Conservation (phyloP, 176 grass and related monocot species). For the Guadua angustifolia region DNA sequence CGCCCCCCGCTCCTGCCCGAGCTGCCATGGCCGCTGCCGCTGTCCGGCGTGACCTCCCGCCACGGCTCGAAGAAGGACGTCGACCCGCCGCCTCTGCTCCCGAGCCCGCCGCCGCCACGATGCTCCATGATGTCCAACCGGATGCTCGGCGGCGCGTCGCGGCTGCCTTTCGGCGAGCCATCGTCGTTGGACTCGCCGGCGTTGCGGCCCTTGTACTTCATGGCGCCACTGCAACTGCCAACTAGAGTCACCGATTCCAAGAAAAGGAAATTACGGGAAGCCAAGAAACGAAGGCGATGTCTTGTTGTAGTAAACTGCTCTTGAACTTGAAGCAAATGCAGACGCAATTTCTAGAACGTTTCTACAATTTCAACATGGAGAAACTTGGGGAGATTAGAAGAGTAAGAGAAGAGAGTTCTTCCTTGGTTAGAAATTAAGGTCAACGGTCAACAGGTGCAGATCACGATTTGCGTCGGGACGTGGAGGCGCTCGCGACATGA, state of each 20-base stretch:
- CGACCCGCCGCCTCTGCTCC: constrained; percentile 21
- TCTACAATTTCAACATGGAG: neutral
- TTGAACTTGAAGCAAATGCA: neutral
- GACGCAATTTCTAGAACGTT: neutral
- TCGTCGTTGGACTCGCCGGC: constrained; percentile 21
- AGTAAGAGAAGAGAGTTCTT: neutral
- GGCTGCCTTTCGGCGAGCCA: neutral
- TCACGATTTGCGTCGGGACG: neutral
- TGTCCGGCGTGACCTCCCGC: constrained; percentile 26
- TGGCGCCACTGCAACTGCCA: neutral
- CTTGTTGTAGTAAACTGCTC: neutral
- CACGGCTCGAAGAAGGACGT: constrained; percentile 44
- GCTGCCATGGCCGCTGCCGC: constrained; percentile 3
- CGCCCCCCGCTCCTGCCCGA: neutral
- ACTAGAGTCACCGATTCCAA: neutral
- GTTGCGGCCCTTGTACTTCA: constrained; percentile 30
- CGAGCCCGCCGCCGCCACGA: constrained; percentile 1
- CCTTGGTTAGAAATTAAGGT: neutral
- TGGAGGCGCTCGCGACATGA: neutral
- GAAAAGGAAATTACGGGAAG: neutral
- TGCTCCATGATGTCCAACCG: constrained; percentile 9
- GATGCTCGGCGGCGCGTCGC: constrained; percentile 36
- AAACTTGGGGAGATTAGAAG: neutral
- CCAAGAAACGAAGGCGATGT: neutral
- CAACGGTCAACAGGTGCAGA: constrained; percentile 1